phyloP scores from a whole-genome alignment of 768 basidiomycete species.

The Kwoniella pini region DNA sequence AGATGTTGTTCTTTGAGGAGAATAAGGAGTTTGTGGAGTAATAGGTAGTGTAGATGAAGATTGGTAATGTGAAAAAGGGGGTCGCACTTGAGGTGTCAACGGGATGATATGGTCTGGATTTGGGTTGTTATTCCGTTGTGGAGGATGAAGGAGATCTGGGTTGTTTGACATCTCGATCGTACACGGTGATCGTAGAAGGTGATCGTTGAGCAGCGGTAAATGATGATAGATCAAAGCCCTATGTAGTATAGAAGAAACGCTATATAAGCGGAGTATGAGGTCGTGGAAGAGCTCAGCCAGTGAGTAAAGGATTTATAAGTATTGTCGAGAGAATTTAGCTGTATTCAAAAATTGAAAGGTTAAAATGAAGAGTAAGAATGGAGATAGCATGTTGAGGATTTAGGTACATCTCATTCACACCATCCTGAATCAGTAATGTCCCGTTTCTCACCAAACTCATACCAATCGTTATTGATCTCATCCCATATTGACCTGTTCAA shows the following conservation, averaged over 20 bases:
- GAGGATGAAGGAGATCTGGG: slow-evolving; percentile 14
- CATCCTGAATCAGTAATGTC: slow-evolving; percentile 8
- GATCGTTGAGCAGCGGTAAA: not conserved
- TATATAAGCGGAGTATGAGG: not conserved
- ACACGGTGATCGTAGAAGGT: not conserved
- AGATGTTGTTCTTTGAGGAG: not conserved
- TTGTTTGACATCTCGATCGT: slow-evolving; percentile 6
- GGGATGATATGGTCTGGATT: slow-evolving; percentile 38
- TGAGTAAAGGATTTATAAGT: not conserved
- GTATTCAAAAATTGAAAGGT: not conserved
- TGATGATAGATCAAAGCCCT: too few relatives aligned
- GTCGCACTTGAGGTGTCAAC: slow-evolving; percentile 40
- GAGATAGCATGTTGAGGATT: not conserved
- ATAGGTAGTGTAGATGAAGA: slow-evolving; percentile 37
- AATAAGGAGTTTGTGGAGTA: slow-evolving; percentile 41
- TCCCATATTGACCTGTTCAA: not conserved
- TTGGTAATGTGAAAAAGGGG: slow-evolving; percentile 46
- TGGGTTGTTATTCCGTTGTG: slow-evolving; percentile 20
- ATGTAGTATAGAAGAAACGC: not conserved
- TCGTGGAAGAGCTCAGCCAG: not conserved
- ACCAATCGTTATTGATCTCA: not conserved
- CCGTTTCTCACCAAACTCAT: not conserved
- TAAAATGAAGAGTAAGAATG: not conserved
- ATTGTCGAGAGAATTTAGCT: not conserved
- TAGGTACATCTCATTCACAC: not conserved